These are phyloP conservation scores for Pythium volutum DNA, from an alignment of 352 stramenopile genomes.

Conservation along the genomic window DNA sequence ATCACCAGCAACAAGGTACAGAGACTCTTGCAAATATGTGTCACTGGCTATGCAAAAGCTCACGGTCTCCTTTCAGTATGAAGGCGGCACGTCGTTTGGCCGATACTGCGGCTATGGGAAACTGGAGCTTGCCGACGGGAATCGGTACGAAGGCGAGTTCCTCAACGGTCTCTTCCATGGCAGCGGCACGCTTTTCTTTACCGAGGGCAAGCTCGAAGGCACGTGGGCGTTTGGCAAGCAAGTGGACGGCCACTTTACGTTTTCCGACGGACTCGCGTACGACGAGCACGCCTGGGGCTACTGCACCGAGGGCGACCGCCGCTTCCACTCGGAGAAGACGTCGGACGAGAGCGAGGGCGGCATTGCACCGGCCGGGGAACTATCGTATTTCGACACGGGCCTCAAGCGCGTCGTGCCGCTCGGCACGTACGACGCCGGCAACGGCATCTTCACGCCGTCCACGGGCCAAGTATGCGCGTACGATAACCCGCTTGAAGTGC, in stretches of 20 bases:
- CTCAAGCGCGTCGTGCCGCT: constrained; percentile 62
- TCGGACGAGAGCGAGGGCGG: constrained; percentile 31
- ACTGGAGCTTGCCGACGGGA: constrained; percentile 55
- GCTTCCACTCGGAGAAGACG: constrained; percentile 67
- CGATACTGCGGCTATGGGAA: constrained; percentile 57
- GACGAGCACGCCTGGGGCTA: constrained; percentile 58
- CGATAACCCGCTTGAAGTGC: constrained; percentile 49
- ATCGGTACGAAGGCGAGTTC: constrained; percentile 80
- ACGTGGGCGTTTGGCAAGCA: constrained; percentile 73
- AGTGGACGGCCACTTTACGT: constrained; percentile 73
- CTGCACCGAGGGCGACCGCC: constrained; percentile 56
- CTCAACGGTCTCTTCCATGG: constrained; percentile 79
- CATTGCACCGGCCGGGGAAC: constrained; percentile 50
- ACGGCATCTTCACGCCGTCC: constrained; percentile 69
- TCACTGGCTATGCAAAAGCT: no score
- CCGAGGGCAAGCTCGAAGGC: constrained; percentile 63
- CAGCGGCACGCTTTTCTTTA: constrained; percentile 65
- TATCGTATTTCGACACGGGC: constrained; percentile 72
- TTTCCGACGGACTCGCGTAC: constrained; percentile 74
- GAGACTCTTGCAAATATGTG: no score
- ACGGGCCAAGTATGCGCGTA: constrained; percentile 49
- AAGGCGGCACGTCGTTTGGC: constrained; percentile 53
- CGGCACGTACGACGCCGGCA: constrained; percentile 71
- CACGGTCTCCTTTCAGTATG: constrained; percentile 33
- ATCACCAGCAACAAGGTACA: constrained; percentile 20